Evolutionary conservation across 2,329 filamentous ascomycete species (phyloP).

Genomic region (Pestalotiopsis sp.): DNA sequence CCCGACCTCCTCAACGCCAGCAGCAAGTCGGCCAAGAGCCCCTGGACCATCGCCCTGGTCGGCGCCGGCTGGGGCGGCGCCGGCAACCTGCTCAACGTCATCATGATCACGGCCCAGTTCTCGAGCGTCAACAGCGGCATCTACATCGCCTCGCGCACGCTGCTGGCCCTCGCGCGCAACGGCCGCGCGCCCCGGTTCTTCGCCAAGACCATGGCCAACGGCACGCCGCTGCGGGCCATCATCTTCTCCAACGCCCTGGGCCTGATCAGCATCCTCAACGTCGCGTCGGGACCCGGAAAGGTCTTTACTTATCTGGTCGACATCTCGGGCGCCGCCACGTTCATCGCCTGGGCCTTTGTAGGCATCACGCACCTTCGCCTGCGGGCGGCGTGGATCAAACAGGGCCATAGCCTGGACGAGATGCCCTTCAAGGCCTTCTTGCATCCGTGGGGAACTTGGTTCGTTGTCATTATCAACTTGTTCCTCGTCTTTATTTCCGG

Average conservation of each 20-base stretch:
- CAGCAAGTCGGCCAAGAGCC: conserved; percentile 30
- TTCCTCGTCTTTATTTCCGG: conserved; percentile 31
- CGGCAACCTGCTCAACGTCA: conserved; percentile 33
- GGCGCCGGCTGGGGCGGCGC: conserved; percentile 28
- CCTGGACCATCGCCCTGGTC: conserved; percentile 32
- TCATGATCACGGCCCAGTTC: conserved; percentile 35
- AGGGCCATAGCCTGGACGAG: conserved; percentile 25
- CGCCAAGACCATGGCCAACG: conserved; percentile 26
- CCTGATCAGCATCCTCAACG: conserved; percentile 31
- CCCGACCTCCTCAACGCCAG: conserved; percentile 33
- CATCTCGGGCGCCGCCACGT: conserved; percentile 29
- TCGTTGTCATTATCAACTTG: conserved; percentile 26
- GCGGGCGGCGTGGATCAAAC: conserved; percentile 25
- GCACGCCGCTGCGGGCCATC: conserved; percentile 27
- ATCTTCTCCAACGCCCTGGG: conserved; percentile 32
- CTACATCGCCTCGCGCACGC: conserved; percentile 40
- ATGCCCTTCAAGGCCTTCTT: conserved; percentile 24
- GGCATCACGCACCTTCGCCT: conserved; percentile 30
- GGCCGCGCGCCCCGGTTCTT: conserved; percentile 29
- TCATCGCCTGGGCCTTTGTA: conserved; percentile 33
- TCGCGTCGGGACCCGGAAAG: conserved; percentile 28
- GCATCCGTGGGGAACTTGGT: conserved; percentile 26
- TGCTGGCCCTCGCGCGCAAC: conserved; percentile 26
- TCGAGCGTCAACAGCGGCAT: conserved; percentile 35
- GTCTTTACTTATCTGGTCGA: conserved; percentile 30